A percentile compares a stretch with the other conserved stretches of the same genome.
phyloP scores from a whole-genome alignment of 768 basidiomycete genomes.

The Rhodosporidiobolus odoratus region DNA sequence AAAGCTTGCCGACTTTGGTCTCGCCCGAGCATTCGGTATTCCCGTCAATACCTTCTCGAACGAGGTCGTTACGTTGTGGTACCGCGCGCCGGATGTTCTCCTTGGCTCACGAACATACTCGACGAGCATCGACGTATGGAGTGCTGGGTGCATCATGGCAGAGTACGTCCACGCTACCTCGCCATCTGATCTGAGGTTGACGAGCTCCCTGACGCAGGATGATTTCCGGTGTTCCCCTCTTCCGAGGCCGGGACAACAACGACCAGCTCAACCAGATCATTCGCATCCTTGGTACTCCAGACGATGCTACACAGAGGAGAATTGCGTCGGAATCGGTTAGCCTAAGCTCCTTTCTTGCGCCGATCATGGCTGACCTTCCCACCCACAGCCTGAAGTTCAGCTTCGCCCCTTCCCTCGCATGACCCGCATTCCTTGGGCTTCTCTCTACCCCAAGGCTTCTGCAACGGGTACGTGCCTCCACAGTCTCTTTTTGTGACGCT shows the following conservation, averaged over 20 bases:
- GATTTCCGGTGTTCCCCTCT: conserved; percentile 94
- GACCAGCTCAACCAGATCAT: conserved; percentile 98
- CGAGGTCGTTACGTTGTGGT: conserved; percentile 99
- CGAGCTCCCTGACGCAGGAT: conserved; percentile 50
- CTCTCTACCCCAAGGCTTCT: conserved; percentile 77
- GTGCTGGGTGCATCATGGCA: conserved; percentile 96
- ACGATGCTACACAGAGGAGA: conserved; percentile 77
- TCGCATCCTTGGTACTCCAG: conserved; percentile 91
- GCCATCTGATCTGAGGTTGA: neutral
- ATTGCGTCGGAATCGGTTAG: conserved; percentile 72
- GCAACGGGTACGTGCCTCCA: conserved; percentile 58
- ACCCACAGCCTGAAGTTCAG: conserved; percentile 66
- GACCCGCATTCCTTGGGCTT: conserved; percentile 71
- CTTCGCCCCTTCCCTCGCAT: conserved; percentile 81
- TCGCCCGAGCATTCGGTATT: conserved; percentile 95
- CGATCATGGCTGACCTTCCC: conserved; percentile 13
- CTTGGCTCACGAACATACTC: conserved; percentile 95
- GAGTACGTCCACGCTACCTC: conserved; percentile 50
- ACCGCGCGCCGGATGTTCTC: conserved; percentile 94
- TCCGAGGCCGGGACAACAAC: conserved; percentile 92
- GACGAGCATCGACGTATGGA: conserved; percentile 98
- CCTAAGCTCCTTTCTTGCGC: neutral
- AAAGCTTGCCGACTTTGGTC: conserved; percentile 94
- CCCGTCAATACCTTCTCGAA: conserved; percentile 99
- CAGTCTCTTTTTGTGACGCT: neutral